Evolutionary conservation across 2,329 filamentous ascomycete species (phyloP), one percentile per base, ranked within the genome.

Genomic region (Trichoderma arundinaceum): DNA sequence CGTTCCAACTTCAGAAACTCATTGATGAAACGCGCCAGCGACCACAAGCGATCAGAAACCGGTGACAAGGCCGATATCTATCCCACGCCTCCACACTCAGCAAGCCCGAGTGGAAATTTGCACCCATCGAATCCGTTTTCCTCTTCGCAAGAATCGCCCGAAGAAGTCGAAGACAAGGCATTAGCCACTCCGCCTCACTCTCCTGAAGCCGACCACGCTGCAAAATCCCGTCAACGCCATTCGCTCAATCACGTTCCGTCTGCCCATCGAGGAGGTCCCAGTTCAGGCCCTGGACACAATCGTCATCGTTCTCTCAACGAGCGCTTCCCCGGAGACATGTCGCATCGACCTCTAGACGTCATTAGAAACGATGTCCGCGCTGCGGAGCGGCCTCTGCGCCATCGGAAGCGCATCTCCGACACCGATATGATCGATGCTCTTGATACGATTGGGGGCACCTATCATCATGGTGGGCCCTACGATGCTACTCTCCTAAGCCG

Each of bases 401-500:
- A 88, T 74, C 85, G 83, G 70, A 89, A 87, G 74, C 85, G 84
- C 72, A 82, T 88, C 72, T 83, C 90, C 15, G 86, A 88, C 32
- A 85, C 92, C 1, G 94, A 98, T 76, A 82, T 84, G 8, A 95
- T 98, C 72, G 94, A 97, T 75, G 81, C 82, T 5, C 86, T 98
- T 1, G 94, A 97, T 74, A 83, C 85, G n/a, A 77, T 83, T 46
- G 85, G 86, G 58, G 84, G 83, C 17, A 79, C 84, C 2, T 97
- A 96, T 77, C 94, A 97, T 76, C 94, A 98, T 72, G 92, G 90
- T 69, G 94, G 94, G 0, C 94, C 94, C 0, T 98, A 91, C 71
- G 94, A 98, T 75, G 92, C 94, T 9, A 90, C 92, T 2, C 83
- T 92, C 60, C 82, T 90, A 1, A 86, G 90, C 12, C 86, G 92